Base-by-base conservation (phyloP, 768 basidiomycete species). In the Saitozyma podzolica region DNA sequence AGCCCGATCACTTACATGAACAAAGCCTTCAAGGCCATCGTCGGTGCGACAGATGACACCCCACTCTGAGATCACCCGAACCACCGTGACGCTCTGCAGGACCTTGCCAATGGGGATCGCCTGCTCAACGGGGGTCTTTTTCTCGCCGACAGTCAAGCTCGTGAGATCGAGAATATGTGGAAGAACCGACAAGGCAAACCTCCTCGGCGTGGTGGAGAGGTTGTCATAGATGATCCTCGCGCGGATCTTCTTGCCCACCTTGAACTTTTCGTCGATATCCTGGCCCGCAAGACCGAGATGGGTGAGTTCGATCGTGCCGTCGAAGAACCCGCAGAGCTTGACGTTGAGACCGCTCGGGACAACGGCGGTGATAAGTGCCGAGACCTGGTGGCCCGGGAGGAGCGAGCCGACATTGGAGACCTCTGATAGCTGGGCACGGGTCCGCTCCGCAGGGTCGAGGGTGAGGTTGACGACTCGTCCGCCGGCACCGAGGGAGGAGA, bases 321-420 rank as follows among this genome's bases (percentile, higher is more conserved):
- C 88, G 79, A 92, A 98, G 78, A 89, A 94, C 0, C 92, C 93
- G 29, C 94, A 84, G 16, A 97, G 82, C 80, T 95, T 94, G 40
- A 98, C 81, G 75, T 90, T 90, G 41, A 97, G 81, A 16, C 96
- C 96, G 29, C 80, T 83, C 14, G 87, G 82, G 48, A 86, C 82
- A 19, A 89, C 84, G 17, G 86, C 86, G 2, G 92, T 96, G 60
- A 99, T 84, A 45, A 95, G 82, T 9, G 85, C 86, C 76, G 89
- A 87, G 19, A 94, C 91, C 16, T 94, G 83, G 29, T 85, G 83
- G 14, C 93, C 92, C 9, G 96, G 95, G 49, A 97, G 85, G 52
- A 98, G 79, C 1, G 93, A 94, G 5, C 86, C 84, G 58, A 90
- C 87, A 58, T 85, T 88, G 10, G 86, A 84, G 14, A 91, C 85